These are phyloP conservation scores for Aureoboletus auriporus DNA, from an alignment of 768 basidiomycete genomes.

Conservation along the genomic window DNA sequence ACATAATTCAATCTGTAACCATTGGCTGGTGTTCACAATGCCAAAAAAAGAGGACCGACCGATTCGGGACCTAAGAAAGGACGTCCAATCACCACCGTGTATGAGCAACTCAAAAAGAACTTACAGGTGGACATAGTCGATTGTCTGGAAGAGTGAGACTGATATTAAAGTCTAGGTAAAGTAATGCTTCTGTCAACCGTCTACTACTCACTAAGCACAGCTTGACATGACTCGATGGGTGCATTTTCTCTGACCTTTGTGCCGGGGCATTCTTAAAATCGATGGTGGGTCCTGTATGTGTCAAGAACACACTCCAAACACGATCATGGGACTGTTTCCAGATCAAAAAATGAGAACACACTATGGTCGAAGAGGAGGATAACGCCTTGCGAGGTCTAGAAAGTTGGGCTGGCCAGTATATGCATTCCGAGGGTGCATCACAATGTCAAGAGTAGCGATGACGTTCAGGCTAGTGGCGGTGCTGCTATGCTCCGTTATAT, in stretches of 20 bases:
- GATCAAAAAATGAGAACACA: slow-evolving; percentile 28
- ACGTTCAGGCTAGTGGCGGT: no score
- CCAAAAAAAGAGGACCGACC: slow-evolving; percentile 35
- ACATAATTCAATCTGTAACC: slow-evolving; percentile 70
- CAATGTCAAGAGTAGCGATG: no score
- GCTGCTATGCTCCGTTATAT: no score
- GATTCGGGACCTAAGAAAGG: slow-evolving; percentile 59
- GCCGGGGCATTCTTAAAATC: slow-evolving; percentile 73
- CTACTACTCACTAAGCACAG: slow-evolving; percentile 36
- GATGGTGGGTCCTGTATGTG: slow-evolving; percentile 41
- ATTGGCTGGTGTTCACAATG: no score
- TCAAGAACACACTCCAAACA: slow-evolving; percentile 23
- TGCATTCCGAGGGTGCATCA: slow-evolving; percentile 47
- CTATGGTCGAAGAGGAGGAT: slow-evolving; percentile 55
- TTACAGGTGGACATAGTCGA: slow-evolving; percentile 84
- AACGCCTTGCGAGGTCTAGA: slow-evolving; percentile 46
- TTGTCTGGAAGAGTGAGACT: slow-evolving; percentile 58
- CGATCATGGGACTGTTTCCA: not conserved
- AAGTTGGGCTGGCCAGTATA: slow-evolving; percentile 58
- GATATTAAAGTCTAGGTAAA: slow-evolving; percentile 70
- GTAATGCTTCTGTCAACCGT: slow-evolving; percentile 72
- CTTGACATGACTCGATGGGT: not conserved
- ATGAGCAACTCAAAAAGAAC: slow-evolving; percentile 16
- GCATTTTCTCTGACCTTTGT: slow-evolving; percentile 48
- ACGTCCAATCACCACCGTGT: not conserved